phyloP scores from a whole-genome alignment of 2,329 filamentous ascomycete genomes.

The Nakataea oryzae region DNA sequence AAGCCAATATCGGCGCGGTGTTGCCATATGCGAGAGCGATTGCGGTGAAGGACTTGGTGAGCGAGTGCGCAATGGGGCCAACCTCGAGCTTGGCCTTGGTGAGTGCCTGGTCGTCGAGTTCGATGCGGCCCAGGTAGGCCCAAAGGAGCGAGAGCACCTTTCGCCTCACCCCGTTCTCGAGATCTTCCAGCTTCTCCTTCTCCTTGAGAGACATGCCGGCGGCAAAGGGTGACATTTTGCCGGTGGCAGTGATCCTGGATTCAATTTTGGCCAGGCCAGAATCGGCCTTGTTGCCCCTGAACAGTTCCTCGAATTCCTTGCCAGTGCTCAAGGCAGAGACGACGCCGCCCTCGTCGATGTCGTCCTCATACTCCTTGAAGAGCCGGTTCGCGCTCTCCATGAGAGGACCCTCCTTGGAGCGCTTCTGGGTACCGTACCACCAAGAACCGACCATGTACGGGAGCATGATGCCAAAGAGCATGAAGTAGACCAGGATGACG shows the following conservation, averaged over 20 bases:
- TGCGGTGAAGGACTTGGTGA: slow-evolving; percentile 79
- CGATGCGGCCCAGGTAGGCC: slow-evolving; percentile 86
- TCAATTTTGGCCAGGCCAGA: slow-evolving; percentile 75
- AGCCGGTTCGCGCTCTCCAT: slow-evolving; percentile 90
- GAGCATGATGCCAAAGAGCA: slow-evolving; percentile 77
- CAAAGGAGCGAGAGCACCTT: slow-evolving; percentile 86
- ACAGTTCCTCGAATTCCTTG: slow-evolving; percentile 69
- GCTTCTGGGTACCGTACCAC: slow-evolving; percentile 95
- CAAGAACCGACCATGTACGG: slow-evolving; percentile 91
- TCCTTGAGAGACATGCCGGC: slow-evolving; percentile 62
- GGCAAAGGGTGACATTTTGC: slow-evolving; percentile 38
- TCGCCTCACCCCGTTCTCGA: slow-evolving; percentile 70
- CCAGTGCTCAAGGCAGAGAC: slow-evolving; percentile 74
- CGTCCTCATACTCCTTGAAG: slow-evolving; percentile 85
- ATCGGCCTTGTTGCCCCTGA: slow-evolving; percentile 72
- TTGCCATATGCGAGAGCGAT: slow-evolving; percentile 83
- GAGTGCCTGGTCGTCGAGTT: slow-evolving; percentile 67
- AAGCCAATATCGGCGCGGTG: slow-evolving; percentile 69
- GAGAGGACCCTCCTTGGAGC: slow-evolving; percentile 87
- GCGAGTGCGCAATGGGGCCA: slow-evolving; percentile 71
- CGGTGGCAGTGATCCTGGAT: slow-evolving; percentile 60
- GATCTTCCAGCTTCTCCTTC: slow-evolving; percentile 62
- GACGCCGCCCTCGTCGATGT: slow-evolving; percentile 69
- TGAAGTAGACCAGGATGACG: slow-evolving; percentile 79
- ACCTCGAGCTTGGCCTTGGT: slow-evolving; percentile 84